A percentile compares a stretch with the other conserved stretches of the same genome.
These are phyloP conservation scores for Theileria annulata DNA, from an alignment of 169 alveolate genomes.

Conservation along the genomic window DNA sequence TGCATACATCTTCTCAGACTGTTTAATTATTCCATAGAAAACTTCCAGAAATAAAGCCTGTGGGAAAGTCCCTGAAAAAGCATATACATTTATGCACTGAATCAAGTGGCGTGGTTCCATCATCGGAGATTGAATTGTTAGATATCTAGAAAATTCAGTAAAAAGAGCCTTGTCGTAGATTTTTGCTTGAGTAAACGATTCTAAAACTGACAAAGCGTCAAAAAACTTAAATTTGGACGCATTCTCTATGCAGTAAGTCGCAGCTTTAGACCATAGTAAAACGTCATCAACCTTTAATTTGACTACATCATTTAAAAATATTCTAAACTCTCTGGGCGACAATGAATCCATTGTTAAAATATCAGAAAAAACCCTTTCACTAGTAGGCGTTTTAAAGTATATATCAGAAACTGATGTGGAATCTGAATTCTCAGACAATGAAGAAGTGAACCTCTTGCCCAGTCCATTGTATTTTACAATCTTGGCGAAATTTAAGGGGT, in stretches of 20 bases:
- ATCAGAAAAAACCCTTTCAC: conserved; percentile 59
- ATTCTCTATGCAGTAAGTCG: conserved; percentile 57
- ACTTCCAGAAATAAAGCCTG: conserved; percentile 71
- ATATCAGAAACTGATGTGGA: background rate
- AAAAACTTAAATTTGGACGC: conserved; percentile 72
- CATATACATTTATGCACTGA: conserved; percentile 65
- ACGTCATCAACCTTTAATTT: conserved; percentile 61
- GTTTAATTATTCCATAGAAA: conserved; percentile 66
- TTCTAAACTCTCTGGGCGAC: conserved; percentile 69
- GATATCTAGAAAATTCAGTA: conserved; percentile 62
- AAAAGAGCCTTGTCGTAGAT: conserved; percentile 63
- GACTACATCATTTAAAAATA: conserved; percentile 64
- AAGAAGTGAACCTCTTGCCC: background rate
- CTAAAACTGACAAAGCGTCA: conserved; percentile 67
- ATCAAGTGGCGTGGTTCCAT: conserved; percentile 73
- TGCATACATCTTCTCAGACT: conserved; percentile 64
- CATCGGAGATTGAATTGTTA: conserved; percentile 63
- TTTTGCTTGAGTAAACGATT: conserved; percentile 66
- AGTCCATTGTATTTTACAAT: background rate
- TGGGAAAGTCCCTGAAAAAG: conserved; percentile 66
- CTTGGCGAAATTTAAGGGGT: background rate
- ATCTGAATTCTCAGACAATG: background rate
- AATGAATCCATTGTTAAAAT: conserved; percentile 60
- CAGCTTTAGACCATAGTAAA: conserved; percentile 73
- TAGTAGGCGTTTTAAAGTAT: conserved; percentile 40